phyloP scores from a whole-genome alignment of 179 eudicot species.

The Sideroxylon spinosum region DNA sequence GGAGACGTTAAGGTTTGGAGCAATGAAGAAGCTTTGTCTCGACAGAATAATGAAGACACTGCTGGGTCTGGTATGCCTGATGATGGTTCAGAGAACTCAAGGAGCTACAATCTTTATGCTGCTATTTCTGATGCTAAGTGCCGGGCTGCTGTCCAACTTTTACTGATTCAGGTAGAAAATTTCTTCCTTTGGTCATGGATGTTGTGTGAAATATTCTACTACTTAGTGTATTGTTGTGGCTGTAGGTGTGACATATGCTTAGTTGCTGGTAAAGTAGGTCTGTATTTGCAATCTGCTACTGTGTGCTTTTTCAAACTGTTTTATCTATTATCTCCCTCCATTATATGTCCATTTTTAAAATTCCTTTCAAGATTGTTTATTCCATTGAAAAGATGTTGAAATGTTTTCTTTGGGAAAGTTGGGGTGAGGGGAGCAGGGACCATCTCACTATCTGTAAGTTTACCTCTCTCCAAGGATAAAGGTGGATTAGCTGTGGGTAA shows the following conservation, averaged over 20 bases:
- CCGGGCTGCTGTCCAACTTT: slow-evolving; percentile 85
- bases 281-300: background rate
- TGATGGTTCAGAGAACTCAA: slow-evolving; percentile 43
- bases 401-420: too few species aligned
- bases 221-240: background rate
- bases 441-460: too few species aligned
- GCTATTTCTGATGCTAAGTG: slow-evolving; percentile 79
- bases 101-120: slow-evolving; percentile 47
- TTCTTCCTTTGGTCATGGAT: background rate
- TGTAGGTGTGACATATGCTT: background rate
- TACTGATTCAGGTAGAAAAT: slow-evolving; percentile 48
- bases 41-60: slow-evolving; percentile 40
- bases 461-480: too few species aligned
- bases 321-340: background rate
- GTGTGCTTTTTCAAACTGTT: background rate
- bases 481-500: too few species aligned
- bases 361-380: too few species aligned
- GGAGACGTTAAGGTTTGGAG: slow-evolving; percentile 33
- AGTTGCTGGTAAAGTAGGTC: slow-evolving; percentile 13
- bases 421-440: too few species aligned
- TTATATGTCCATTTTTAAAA: too few species aligned
- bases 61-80: slow-evolving; percentile 35
- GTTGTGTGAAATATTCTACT: slow-evolving; percentile 3
- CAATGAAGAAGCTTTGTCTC: slow-evolving; percentile 37
- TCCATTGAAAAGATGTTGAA: too few species aligned